These are phyloP conservation scores for Limnomonas spitsbergensis DNA, from an alignment of 139 green algal genomes.

Conservation along the genomic window DNA sequence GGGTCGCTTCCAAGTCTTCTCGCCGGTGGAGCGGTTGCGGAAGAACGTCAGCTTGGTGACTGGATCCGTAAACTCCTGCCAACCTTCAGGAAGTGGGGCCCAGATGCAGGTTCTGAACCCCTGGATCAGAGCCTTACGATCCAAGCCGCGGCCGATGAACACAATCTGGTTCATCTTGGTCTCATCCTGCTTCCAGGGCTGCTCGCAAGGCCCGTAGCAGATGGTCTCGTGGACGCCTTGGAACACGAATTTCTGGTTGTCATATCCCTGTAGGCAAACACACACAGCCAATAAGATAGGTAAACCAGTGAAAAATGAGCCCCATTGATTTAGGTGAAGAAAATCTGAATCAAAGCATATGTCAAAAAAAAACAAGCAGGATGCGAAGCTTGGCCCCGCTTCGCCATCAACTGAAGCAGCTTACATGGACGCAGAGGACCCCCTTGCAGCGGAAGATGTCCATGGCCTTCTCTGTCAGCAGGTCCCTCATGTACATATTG, in stretches of 20 bases:
- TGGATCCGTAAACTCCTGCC: conserved; percentile 62
- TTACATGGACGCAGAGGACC: conserved; percentile 65
- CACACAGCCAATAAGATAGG: too few relatives aligned
- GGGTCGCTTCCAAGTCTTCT: conserved; percentile 65
- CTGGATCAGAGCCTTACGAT: conserved; percentile 53
- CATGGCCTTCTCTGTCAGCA: conserved; percentile 71
- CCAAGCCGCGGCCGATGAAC: conserved; percentile 75
- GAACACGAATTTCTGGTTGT: conserved; percentile 76
- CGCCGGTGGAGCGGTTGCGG: conserved; percentile 60
- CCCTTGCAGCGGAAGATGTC: conserved; percentile 87
- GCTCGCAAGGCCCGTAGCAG: conserved; percentile 65
- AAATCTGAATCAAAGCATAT: too few relatives aligned
- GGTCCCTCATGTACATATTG: conserved; percentile 84
- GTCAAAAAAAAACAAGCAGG: too few relatives aligned
- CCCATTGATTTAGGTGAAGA: too few relatives aligned
- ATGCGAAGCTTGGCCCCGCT: too few relatives aligned
- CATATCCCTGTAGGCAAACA: conserved; percentile 22
- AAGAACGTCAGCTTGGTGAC: conserved; percentile 63
- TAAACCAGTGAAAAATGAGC: too few relatives aligned
- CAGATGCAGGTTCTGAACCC: conserved; percentile 73
- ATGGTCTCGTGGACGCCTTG: conserved; percentile 86
- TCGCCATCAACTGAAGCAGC: too few relatives aligned
- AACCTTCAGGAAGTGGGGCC: conserved; percentile 73
- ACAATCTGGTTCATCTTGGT: conserved; percentile 73
- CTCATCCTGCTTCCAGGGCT: conserved; percentile 62